Evolutionary conservation across 495 filamentous ascomycete species (phyloP), one percentile per base, ranked within the genome.

Genomic region (Glarea lozoyensis): DNA sequence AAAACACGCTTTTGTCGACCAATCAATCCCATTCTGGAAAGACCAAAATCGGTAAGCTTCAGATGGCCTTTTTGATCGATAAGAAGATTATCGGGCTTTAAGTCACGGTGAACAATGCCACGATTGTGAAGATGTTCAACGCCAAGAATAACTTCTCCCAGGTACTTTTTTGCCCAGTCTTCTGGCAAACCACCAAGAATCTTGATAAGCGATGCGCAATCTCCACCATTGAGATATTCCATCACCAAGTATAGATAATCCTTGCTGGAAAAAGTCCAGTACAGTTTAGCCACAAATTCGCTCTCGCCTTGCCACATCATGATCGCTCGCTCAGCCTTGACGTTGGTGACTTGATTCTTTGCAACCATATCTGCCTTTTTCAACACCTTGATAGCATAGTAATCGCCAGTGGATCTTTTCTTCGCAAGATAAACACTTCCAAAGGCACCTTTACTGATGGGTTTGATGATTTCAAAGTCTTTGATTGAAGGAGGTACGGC

Each of bases 231-330:
- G 40, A 98, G 68, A 65, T 98, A 98, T 56, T 98, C 92, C 92
- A 98, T 98, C 12, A 98, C 92, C 51, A 98, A 68, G 59, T 97
- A 98, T 21, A 98, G 81, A 58, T 94, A 98, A 57, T 98, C 92
- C 58, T 98, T 98, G 71, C 93, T 98, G 20, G 92, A 90, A 56
- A 98, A 98, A 1, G 92, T 97, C 92, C 92, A 98, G 65, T 96
- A 97, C 4, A 98, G 70, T 62, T 98, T 98, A 12, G 92, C 92
- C 37, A 98, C 92, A 62, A 97, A 98, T 50, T 98, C 92, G 62
- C 92, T 98, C 57, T 97, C 92, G 19, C 93, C 93, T 66, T 98
- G 93, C 80, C 92, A 94, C 93, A 98, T 98, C 92, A 98, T 96
- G 54, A 98, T 98, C n/a, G 93, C 93, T 49, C 92, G 76, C 62